Percentiles rank a stretch among this genome's conserved stretches.
Evolutionary conservation across 805 yeast species (phyloP).

Genomic region (Candida xyloterini): DNA sequence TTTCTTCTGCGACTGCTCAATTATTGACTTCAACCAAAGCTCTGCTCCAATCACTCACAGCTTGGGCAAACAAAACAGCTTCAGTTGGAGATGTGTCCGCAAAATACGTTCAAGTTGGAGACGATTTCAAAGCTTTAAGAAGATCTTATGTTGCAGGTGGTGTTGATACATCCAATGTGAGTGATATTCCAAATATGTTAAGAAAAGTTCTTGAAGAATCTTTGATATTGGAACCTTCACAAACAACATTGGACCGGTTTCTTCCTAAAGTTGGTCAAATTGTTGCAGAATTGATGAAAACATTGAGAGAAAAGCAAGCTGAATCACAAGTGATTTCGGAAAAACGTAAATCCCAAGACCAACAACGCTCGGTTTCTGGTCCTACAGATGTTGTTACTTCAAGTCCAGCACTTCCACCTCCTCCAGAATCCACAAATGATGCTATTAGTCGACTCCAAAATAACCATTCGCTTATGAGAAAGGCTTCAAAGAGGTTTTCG

Average conservation of each 20-base stretch:
- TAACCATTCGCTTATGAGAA: conserved; percentile 78
- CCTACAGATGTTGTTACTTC: conserved; percentile 20
- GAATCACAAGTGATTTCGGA: conserved; percentile 27
- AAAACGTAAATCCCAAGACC: conserved; percentile 13
- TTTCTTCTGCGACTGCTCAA: conserved; percentile 52
- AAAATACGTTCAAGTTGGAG: conserved; percentile 87
- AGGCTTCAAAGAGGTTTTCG: conserved; percentile 91
- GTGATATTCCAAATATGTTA: conserved; percentile 84
- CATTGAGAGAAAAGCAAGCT: conserved; percentile 75
- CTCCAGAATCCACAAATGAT: conserved; percentile 35
- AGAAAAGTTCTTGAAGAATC: conserved; percentile 83
- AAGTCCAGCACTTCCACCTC: conserved; percentile 1
- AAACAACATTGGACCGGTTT: conserved; percentile 72
- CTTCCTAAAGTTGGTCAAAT: conserved; percentile 84
- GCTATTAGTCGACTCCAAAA: conserved; percentile 77
- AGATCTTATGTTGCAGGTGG: conserved; percentile 77
- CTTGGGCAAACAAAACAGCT: conserved; percentile 84
- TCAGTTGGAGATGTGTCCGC: conserved; percentile 83
- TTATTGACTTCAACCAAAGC: conserved; percentile 86
- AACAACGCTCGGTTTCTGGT: conserved; percentile 27
- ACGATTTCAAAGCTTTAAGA: conserved; percentile 85
- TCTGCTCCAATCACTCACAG: conserved; percentile 77
- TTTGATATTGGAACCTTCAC: conserved; percentile 78
- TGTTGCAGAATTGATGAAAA: conserved; percentile 74
- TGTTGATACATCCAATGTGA: conserved; percentile 75